phyloP scores from a whole-genome alignment of 129 eudicot species.

The Saussurea involucrata region DNA sequence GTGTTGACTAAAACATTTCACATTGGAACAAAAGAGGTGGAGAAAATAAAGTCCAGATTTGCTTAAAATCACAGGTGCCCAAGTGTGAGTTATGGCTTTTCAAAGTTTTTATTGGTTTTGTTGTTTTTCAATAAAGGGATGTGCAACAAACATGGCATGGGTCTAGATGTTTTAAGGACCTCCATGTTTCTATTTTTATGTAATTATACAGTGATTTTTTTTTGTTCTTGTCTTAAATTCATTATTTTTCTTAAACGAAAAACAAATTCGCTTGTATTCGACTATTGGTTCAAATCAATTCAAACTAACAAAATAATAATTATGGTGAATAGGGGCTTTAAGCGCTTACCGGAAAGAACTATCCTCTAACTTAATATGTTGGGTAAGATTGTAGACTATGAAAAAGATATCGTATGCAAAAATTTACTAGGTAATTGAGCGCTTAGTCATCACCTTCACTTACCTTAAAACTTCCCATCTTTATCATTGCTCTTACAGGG shows the following conservation, averaged over 20 bases:
- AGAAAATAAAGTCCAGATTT: conserved; percentile 64
- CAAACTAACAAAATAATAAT: too few species aligned
- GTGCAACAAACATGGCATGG: not conserved
- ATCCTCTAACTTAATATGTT: too few species aligned
- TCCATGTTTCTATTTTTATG: not conserved
- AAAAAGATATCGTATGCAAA: too few species aligned
- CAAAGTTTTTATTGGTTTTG: not conserved
- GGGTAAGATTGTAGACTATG: too few species aligned
- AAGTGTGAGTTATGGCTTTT: not conserved
- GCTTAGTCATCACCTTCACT: too few species aligned
- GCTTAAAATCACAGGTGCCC: conserved; percentile 17
- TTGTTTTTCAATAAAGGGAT: not conserved
- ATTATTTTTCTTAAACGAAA: not conserved
- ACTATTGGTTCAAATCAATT: not conserved
- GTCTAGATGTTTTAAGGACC: not conserved
- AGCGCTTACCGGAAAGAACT: too few species aligned
- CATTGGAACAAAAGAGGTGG: conserved; percentile 55
- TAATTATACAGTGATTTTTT: not conserved
- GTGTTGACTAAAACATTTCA: conserved; percentile 70
- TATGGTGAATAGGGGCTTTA: too few species aligned
- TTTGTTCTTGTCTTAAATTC: not conserved
- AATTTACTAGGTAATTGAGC: too few species aligned
- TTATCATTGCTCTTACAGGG: too few species aligned
- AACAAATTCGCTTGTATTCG: not conserved
- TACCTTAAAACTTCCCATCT: too few species aligned